phyloP scores from a whole-genome alignment of 1,284 basidiomycete species.

The Gymnopus androsaceus region DNA sequence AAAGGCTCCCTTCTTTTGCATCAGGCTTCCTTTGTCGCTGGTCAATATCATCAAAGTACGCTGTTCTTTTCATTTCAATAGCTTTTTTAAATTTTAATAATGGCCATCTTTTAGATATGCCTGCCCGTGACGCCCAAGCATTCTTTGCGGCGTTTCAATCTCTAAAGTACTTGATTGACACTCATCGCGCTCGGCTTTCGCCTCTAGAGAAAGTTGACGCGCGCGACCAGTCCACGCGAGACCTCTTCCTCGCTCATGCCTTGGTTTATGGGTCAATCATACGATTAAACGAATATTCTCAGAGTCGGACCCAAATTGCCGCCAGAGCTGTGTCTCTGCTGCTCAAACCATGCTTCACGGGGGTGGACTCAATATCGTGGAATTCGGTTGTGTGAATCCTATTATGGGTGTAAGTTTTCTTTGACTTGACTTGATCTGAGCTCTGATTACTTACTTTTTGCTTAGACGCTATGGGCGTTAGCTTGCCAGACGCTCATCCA shows the following conservation, averaged over 20 bases:
- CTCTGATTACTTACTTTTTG: constrained; percentile 11
- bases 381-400: constrained; percentile 43
- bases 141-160: constrained; percentile 41
- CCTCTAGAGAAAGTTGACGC: constrained; percentile 30
- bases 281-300: constrained; percentile 45
- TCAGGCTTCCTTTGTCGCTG: constrained; percentile 40
- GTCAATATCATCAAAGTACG: constrained; percentile 44
- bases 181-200: constrained; percentile 35
- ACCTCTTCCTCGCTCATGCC: constrained; percentile 40
- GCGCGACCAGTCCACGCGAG: constrained; percentile 28
- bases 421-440: constrained; percentile 6
- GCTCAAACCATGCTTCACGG: constrained; percentile 41
- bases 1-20: constrained; percentile 46
- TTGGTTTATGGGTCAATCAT: constrained; percentile 44
- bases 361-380: constrained; percentile 37
- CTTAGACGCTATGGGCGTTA: constrained; percentile 43
- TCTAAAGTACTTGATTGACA: constrained; percentile 41
- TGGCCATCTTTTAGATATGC: constrained; percentile 34
- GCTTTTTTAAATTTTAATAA: neutral
- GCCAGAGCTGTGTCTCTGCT: constrained; percentile 41
- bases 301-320: constrained; percentile 37
- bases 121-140: constrained; percentile 34
- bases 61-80: constrained; percentile 14
- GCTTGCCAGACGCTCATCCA: constrained; percentile 45
- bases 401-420: constrained; percentile 45